Conservation (phyloP, 2,329 filamentous ascomycete species). For the Aspergillus pseudoterreus region DNA sequence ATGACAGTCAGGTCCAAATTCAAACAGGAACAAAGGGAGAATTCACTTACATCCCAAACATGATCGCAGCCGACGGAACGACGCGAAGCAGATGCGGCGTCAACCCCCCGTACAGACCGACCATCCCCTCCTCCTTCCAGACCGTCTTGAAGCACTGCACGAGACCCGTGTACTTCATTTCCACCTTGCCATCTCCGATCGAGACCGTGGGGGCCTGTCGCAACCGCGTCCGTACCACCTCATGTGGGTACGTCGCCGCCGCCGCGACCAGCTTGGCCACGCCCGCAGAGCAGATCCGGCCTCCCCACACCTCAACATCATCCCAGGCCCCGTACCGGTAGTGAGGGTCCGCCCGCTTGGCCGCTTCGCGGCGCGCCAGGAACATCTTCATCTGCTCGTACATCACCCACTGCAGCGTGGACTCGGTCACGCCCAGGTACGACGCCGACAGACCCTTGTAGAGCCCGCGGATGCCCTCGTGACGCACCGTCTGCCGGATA, state of each 20-base stretch:
- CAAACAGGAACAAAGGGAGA: slow-evolving; percentile 18
- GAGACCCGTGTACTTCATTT: slow-evolving; percentile 32
- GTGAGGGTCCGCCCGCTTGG: slow-evolving; percentile 45
- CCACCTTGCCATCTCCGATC: slow-evolving; percentile 18
- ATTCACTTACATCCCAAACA: slow-evolving; percentile 36
- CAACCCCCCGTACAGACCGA: slow-evolving; percentile 32
- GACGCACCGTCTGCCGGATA: slow-evolving; percentile 67
- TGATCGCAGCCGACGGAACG: slow-evolving; percentile 35
- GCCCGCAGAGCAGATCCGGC: slow-evolving; percentile 62
- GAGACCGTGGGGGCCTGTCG: slow-evolving; percentile 31
- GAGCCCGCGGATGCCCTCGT: slow-evolving; percentile 81
- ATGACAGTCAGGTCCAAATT: slow-evolving; percentile 27
- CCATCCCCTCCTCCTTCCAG: slow-evolving; percentile 33
- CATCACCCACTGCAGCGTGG: slow-evolving; percentile 32
- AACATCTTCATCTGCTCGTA: slow-evolving; percentile 34
- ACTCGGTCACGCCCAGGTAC: slow-evolving; percentile 35
- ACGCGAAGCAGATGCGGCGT: slow-evolving; percentile 33
- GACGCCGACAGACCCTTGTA: slow-evolving; percentile 85
- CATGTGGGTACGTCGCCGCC: slow-evolving; percentile 33
- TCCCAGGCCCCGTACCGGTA: slow-evolving; percentile 68
- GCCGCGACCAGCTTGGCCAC: slow-evolving; percentile 32
- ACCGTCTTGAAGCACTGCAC: slow-evolving; percentile 32
- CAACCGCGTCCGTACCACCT: slow-evolving; percentile 34
- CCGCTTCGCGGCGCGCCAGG: slow-evolving; percentile 14
- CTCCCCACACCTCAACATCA: slow-evolving; percentile 19